These are phyloP conservation scores for Rosa chinensis DNA, from an alignment of 306 rosid species.

Conservation along the genomic window DNA sequence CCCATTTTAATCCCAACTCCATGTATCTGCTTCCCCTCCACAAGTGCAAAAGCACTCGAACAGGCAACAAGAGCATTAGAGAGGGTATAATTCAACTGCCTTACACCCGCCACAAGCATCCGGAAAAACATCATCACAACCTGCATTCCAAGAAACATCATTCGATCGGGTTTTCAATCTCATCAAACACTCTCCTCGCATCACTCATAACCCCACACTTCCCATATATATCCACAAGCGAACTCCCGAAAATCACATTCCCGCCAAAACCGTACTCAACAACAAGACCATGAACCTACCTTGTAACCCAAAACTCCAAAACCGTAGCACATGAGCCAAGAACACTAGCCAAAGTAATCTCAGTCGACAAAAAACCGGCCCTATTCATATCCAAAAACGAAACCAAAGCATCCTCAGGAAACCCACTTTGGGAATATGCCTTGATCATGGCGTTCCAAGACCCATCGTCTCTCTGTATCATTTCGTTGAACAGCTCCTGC, in stretches of 20 bases:
- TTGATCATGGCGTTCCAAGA: slow-evolving; percentile 69
- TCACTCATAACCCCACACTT: slow-evolving; percentile 53
- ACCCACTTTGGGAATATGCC: slow-evolving; percentile 40
- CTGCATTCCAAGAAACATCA: slow-evolving; percentile 66
- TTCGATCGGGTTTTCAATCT: slow-evolving; percentile 45
- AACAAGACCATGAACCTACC: slow-evolving; percentile 57
- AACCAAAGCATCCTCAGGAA: slow-evolving; percentile 33
- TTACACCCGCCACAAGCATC: slow-evolving; percentile 39
- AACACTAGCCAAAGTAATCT: slow-evolving; percentile 52
- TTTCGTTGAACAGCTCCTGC: slow-evolving; percentile 66
- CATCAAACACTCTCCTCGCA: slow-evolving; percentile 59
- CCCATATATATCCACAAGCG: slow-evolving; percentile 76
- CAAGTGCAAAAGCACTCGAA: slow-evolving; percentile 40
- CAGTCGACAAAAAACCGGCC: slow-evolving; percentile 34
- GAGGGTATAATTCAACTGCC: slow-evolving; percentile 58
- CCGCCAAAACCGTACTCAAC: slow-evolving; percentile 45
- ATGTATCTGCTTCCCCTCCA: slow-evolving; percentile 66
- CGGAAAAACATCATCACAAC: slow-evolving; percentile 49
- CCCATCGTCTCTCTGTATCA: slow-evolving; percentile 67
- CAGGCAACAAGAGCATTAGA: slow-evolving; percentile 67
- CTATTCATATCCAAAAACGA: slow-evolving; percentile 43
- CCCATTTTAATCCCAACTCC: slow-evolving; percentile 54
- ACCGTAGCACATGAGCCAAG: slow-evolving; percentile 54
- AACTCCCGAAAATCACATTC: slow-evolving; percentile 59
- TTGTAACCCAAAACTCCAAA: slow-evolving; percentile 35